phyloP scores from a whole-genome alignment of 768 basidiomycete genomes.

The Leccinellum luteum region DNA sequence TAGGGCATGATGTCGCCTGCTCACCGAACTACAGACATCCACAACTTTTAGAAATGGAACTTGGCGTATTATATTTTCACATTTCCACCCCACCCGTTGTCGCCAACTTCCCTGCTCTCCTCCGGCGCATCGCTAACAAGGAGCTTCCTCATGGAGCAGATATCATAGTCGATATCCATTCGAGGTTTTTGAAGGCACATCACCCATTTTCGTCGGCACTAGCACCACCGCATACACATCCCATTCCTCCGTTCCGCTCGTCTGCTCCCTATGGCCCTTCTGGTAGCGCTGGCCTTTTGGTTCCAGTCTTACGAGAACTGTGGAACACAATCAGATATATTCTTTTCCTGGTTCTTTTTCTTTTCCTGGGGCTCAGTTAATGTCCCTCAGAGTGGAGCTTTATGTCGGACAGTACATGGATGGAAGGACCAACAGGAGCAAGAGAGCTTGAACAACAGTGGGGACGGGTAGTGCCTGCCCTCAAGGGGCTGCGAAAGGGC shows the following conservation, averaged over 20 bases:
- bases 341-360: background rate
- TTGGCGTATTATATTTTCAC: background rate
- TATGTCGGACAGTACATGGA: no score
- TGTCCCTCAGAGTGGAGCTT: no score
- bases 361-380: background rate
- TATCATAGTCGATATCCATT: background rate
- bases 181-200: background rate
- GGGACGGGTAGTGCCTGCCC: no score
- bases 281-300: no score
- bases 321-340: background rate
- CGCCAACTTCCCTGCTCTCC: background rate
- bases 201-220: background rate
- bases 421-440: no score
- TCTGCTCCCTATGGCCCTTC: background rate
- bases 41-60: background rate
- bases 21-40: background rate
- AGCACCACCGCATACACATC: background rate
- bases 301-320: background rate
- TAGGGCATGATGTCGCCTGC: background rate
- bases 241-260: background rate
- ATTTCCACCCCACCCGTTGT: background rate
- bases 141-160: background rate
- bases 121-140: background rate
- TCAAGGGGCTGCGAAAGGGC: no score
- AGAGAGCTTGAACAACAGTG: no score